Conservation (phyloP, 257 asterid species). For the Solanum boliviense region DNA sequence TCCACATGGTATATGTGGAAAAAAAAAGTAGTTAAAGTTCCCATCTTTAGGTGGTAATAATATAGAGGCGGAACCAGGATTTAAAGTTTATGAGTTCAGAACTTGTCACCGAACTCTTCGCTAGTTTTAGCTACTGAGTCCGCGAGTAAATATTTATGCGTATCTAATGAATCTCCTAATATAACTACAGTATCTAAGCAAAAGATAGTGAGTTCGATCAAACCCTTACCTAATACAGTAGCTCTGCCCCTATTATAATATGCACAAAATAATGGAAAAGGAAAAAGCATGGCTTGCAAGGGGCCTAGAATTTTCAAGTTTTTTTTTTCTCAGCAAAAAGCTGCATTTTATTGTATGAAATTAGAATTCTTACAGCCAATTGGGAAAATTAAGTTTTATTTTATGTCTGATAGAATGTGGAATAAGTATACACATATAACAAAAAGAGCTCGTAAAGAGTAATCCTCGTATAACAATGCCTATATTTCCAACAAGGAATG, state of each 20-base stretch:
- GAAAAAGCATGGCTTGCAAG: not conserved
- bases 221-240: not conserved
- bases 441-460: not conserved
- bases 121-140: not conserved
- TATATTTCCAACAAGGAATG: not conserved
- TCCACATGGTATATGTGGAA: not conserved
- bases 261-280: not conserved
- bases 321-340: not conserved
- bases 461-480: not conserved
- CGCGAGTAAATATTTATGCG: not conserved
- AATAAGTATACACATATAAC: not conserved
- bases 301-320: not conserved
- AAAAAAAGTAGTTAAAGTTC: not conserved
- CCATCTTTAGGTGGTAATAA: not conserved
- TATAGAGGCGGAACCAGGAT: accelerated
- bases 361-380: not conserved
- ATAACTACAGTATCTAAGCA: not conserved
- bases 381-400: not conserved
- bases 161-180: not conserved
- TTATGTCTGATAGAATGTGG: not conserved
- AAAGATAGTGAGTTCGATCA: not conserved
- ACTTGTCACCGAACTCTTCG: accelerated
- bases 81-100: not conserved
- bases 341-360: not conserved
- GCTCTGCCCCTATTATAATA: not conserved